phyloP scores from a whole-genome alignment of 345 rosid genomes.

The Eucalyptus urophylla region DNA sequence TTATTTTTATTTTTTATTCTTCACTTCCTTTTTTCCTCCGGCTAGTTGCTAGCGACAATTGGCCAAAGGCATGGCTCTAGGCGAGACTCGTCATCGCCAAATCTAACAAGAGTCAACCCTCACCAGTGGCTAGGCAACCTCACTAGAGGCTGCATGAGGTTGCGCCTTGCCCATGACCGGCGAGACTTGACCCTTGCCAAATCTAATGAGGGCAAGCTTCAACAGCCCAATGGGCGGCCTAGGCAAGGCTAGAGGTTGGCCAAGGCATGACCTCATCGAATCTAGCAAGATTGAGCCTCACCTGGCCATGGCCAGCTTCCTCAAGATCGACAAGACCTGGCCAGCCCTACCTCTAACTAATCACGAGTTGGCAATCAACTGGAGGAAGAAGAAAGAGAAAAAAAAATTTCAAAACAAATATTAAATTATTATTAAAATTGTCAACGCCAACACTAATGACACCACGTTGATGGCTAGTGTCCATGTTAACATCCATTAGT shows the following conservation, averaged over 20 bases:
- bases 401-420: no score
- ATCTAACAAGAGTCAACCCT: no score
- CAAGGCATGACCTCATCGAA: no score
- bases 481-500: no score
- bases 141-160: rapidly evolving
- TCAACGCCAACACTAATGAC: rapidly evolving
- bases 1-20: no score
- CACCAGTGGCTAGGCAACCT: rapidly evolving
- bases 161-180: rapidly evolving
- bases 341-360: rapidly evolving
- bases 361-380: rapidly evolving
- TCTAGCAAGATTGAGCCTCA: no score
- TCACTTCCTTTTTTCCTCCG: no score
- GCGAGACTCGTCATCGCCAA: rapidly evolving
- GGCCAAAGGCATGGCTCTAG: rapidly evolving
- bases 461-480: rapidly evolving
- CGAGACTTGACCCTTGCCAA: no score
- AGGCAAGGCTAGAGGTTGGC: rapidly evolving
- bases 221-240: rapidly evolving
- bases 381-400: no score
- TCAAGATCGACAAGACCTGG: rapidly evolving
- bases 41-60: rapidly evolving
- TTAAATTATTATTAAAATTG: no score
- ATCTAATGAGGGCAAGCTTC: no score
- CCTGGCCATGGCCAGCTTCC: no score